Base-by-base conservation (phyloP, 2,329 filamentous ascomycete species). In the Alternaria atra region DNA sequence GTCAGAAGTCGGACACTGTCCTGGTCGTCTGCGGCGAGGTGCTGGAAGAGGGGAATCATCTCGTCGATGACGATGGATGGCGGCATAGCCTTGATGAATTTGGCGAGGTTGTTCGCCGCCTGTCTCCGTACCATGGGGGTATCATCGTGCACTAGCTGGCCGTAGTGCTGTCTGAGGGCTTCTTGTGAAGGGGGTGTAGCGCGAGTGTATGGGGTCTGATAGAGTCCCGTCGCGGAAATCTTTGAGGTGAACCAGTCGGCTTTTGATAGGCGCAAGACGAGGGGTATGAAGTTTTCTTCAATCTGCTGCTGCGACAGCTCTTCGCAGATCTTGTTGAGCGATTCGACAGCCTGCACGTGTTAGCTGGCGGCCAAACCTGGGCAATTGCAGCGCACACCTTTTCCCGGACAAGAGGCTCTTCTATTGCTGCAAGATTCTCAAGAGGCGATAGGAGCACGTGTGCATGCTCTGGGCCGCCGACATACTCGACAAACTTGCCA, bases 231-330 rank as follows among this genome's bases (percentile, higher is more conserved):
- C 65, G 94, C 95, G 32, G 95, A 99, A 68, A 99, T 95, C 84
- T 98, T 99, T 68, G 95, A 98, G 59, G 95, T 99, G 82, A 99
- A 99, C 95, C 95, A 99, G 83, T 99, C 95, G 82, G 95, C 95
- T 87, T 98, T 99, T 68, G 95, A 96, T 64, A 99, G 91, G 77
- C 95, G 93, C 76, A 97, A 88, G 61, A 94, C 94, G 76, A 99
- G 90, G 64, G 95, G 95, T 72, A 99, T 94, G 83, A 98, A 98
- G 82, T 94, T 92, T 75, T 97, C 92, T 85, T 99, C 95, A 77
- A 98, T 90, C 84, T 99, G 95, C 80, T 93, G 87, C 73, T 93
- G 84, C 52, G 93, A 97, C 57, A 99, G 87, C 79, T 97, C 89
- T 77, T 90, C 89, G 87, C 95, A 98, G 80, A 99, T 98, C 85